Evolutionary conservation across 345 rosid genomes (phyloP).

Genomic region (Eucalyptus guilfoylei): DNA sequence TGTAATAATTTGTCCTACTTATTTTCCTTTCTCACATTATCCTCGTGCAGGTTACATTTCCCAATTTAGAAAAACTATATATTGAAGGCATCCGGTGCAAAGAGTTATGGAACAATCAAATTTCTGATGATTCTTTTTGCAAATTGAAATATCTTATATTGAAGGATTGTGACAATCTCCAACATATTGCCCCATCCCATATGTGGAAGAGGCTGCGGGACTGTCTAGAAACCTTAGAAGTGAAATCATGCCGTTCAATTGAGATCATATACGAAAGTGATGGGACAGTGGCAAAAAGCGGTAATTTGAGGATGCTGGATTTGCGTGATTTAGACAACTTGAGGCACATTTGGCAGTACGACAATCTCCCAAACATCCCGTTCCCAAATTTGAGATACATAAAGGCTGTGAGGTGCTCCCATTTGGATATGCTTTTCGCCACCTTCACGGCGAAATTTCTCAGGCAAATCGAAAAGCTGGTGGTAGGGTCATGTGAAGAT

Average conservation of each 20-base stretch:
- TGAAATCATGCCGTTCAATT: background rate
- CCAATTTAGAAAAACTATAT: rapidly evolving
- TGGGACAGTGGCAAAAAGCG: rapidly evolving
- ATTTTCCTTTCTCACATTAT: rapidly evolving
- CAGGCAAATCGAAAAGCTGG: background rate
- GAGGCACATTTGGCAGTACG: background rate
- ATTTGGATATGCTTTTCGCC: background rate
- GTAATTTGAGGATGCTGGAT: background rate
- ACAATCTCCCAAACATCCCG: background rate
- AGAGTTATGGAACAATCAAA: background rate
- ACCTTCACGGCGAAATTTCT: background rate
- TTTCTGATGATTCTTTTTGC: background rate
- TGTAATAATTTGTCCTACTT: background rate
- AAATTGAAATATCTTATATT: background rate
- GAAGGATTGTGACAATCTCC: background rate
- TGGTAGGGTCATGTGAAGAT: background rate
- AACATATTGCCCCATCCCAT: background rate
- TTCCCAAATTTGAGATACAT: background rate
- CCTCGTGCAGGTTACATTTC: background rate
- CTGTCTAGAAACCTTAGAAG: background rate
- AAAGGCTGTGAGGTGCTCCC: rapidly evolving
- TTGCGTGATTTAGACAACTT: background rate
- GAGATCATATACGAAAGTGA: background rate
- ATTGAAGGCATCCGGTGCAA: background rate
- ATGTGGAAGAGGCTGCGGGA: background rate